phyloP scores from a whole-genome alignment of 192 early-diverging fungal genomes.

The Backusella tarrabulga region DNA sequence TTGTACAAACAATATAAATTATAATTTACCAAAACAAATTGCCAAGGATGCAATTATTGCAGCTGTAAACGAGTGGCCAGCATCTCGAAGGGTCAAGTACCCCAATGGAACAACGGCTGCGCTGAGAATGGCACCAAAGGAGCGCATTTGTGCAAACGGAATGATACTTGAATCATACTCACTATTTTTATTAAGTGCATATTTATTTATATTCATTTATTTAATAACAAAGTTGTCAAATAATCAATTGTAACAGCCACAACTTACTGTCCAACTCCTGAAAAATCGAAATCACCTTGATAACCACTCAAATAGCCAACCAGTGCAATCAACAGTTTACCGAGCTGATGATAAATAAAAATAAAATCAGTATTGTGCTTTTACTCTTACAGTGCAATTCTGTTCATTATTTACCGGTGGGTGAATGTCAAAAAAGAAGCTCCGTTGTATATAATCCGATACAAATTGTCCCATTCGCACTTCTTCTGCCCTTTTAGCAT shows the following conservation, averaged over 20 bases:
- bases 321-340: slow-evolving; percentile 36
- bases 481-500: slow-evolving; percentile 80
- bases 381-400: too few relatives aligned
- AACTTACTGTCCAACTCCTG: slow-evolving; percentile 75
- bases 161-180: slow-evolving; percentile 58
- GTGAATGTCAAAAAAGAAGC: slow-evolving; percentile 92
- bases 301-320: slow-evolving; percentile 80
- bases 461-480: slow-evolving; percentile 98
- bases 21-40: slow-evolving; percentile 71
- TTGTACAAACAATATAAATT: not conserved
- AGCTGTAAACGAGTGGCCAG: slow-evolving; percentile 72
- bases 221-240: not conserved
- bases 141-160: slow-evolving; percentile 83
- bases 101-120: slow-evolving; percentile 75
- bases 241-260: not conserved
- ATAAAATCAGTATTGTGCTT: not conserved
- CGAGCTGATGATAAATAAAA: slow-evolving; percentile 17
- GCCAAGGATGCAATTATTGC: slow-evolving; percentile 73
- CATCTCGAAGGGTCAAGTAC: slow-evolving; percentile 78
- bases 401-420: slow-evolving; percentile 70
- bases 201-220: slow-evolving; percentile 19
- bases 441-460: slow-evolving; percentile 72
- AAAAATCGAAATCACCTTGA: slow-evolving; percentile 89
- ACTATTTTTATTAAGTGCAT: slow-evolving; percentile 67
- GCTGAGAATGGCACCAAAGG: slow-evolving; percentile 74